Conservation (phyloP, 768 basidiomycete genomes). For the Auricularia heimuer region DNA sequence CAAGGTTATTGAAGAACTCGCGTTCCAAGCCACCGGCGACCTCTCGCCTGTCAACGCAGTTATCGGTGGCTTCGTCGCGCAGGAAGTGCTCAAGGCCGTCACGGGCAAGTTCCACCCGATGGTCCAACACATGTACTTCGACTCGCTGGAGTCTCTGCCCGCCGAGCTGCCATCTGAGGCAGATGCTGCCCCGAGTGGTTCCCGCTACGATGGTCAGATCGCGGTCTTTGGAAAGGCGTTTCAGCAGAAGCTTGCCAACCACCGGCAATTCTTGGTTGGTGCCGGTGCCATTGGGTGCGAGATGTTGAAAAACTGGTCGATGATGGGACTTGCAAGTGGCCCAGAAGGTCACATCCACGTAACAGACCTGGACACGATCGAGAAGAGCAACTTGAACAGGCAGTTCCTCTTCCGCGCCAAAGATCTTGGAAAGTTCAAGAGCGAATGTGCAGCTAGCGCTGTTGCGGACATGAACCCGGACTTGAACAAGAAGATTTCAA, state of each 20-base stretch:
- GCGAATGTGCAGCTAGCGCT: slow-evolving; percentile 84
- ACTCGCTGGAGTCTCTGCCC: slow-evolving; percentile 92
- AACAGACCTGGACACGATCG: slow-evolving; percentile 96
- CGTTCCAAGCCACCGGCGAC: slow-evolving; percentile 88
- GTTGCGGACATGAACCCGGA: slow-evolving; percentile 95
- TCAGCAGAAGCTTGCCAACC: slow-evolving; percentile 83
- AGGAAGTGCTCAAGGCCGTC: slow-evolving; percentile 93
- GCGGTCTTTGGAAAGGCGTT: slow-evolving; percentile 91
- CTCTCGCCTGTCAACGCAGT: slow-evolving; percentile 86
- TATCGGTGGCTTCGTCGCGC: slow-evolving; percentile 94
- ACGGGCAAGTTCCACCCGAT: slow-evolving; percentile 98
- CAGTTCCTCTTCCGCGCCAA: slow-evolving; percentile 97
- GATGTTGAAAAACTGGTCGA: slow-evolving; percentile 99
- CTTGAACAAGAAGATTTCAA: slow-evolving; percentile 72
- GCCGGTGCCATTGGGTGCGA: slow-evolving; percentile 99
- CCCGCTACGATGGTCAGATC: slow-evolving; percentile 89
- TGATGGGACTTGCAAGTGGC: slow-evolving; percentile 90
- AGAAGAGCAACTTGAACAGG: slow-evolving; percentile 96
- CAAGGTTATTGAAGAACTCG: slow-evolving; percentile 62
- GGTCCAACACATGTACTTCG: slow-evolving; percentile 92
- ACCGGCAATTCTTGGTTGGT: slow-evolving; percentile 93
- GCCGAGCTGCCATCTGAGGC: slow-evolving; percentile 60
- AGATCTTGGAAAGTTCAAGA: slow-evolving; percentile 94
- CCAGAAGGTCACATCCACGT: slow-evolving; percentile 76
- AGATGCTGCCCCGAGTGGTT: slow-evolving; percentile 72